Conservation (phyloP, 2,329 filamentous ascomycete genomes). For the Herpotrichia juniperi region DNA sequence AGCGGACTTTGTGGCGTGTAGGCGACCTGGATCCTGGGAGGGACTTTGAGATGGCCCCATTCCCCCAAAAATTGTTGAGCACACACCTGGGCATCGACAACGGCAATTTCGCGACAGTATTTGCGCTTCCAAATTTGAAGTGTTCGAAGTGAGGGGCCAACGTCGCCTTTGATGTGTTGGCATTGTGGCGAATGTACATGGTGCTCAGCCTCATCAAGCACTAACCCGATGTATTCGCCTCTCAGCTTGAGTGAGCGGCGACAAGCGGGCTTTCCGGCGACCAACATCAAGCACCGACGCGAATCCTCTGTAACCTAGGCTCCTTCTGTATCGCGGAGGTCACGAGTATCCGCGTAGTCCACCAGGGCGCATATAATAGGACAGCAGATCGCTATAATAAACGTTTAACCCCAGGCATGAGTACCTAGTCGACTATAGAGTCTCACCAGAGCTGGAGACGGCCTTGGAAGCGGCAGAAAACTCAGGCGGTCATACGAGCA, state of each 20-base stretch:
- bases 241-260: conserved; percentile 32
- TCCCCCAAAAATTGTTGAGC: conserved; percentile 30
- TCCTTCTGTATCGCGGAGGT: conserved; percentile 22
- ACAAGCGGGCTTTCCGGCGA: conserved; percentile 34
- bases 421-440: background rate
- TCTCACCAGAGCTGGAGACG: conserved; percentile 1
- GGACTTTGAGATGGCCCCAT: conserved; percentile 21
- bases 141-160: conserved; percentile 4
- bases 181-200: conserved; percentile 18
- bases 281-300: conserved; percentile 12
- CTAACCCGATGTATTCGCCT: conserved; percentile 30
- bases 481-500: background rate
- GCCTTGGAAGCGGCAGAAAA: background rate
- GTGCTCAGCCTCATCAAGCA: conserved; percentile 37
- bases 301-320: conserved; percentile 18
- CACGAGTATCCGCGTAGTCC: conserved; percentile 27
- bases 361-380: background rate
- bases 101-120: background rate
- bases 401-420: background rate
- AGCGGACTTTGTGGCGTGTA: conserved; percentile 34
- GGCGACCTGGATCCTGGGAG: conserved; percentile 35
- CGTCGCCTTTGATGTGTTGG: conserved; percentile 17
- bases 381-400: background rate
- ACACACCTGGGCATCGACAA: conserved; percentile 11
- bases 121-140: background rate